These are phyloP conservation scores for Coemansia sp. DNA, from an alignment of 192 early-diverging fungal species.

Conservation along the genomic window DNA sequence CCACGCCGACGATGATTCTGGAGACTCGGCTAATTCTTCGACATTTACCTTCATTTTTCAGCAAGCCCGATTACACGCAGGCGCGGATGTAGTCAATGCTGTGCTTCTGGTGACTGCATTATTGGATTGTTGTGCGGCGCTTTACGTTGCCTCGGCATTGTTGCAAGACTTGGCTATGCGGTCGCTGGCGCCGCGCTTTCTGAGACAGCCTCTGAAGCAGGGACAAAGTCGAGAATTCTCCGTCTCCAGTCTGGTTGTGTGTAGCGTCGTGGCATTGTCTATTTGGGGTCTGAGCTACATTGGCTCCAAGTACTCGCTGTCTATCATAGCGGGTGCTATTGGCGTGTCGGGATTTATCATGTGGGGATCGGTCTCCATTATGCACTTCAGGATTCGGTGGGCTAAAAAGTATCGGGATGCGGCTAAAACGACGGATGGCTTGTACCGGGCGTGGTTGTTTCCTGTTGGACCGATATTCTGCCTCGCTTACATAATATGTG, in stretches of 20 bases:
- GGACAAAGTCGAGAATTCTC: slow-evolving; percentile 2
- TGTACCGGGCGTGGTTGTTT: slow-evolving; percentile 12
- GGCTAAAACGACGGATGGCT: neutral
- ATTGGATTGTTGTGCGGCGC: slow-evolving; percentile 14
- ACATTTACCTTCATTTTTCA: slow-evolving; percentile 21
- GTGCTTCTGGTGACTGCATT: slow-evolving; percentile 13
- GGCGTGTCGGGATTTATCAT: slow-evolving; percentile 19
- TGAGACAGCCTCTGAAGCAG: neutral
- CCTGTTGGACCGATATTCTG: slow-evolving; percentile 19
- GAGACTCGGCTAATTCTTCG: slow-evolving; percentile 8
- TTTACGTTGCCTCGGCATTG: slow-evolving; percentile 13
- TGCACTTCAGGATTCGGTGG: slow-evolving; percentile 31
- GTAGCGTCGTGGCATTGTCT: slow-evolving; percentile 6
- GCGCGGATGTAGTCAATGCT: slow-evolving; percentile 19
- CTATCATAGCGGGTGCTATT: slow-evolving; percentile 14
- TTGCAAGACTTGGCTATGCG: slow-evolving; percentile 20
- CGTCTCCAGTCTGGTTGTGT: slow-evolving; percentile 10
- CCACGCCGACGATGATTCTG: neutral
- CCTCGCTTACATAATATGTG: neutral
- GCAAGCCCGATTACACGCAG: slow-evolving; percentile 10
- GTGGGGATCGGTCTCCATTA: slow-evolving; percentile 21
- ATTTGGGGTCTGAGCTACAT: slow-evolving; percentile 21
- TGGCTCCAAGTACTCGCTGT: neutral
- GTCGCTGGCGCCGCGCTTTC: slow-evolving; percentile 10
- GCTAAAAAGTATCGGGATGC: slow-evolving; percentile 7